phyloP scores from a whole-genome alignment of 805 yeast species.

The Cyberlindnera bimundalis region DNA sequence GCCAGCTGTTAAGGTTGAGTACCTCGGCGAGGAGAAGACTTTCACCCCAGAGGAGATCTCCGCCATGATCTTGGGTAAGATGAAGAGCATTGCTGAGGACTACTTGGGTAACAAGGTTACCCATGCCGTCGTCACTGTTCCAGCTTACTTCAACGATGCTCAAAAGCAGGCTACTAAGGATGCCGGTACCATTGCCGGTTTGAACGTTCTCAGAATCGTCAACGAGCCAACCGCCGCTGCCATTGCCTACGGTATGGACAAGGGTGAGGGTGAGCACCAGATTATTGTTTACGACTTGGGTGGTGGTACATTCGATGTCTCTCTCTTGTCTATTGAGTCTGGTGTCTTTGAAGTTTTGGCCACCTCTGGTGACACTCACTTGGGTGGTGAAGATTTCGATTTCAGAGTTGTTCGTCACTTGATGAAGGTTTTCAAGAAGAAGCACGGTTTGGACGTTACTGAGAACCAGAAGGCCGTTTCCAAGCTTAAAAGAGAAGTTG shows the following conservation, averaged over 20 bases:
- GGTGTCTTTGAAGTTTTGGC: conserved; percentile 93
- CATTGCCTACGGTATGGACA: conserved; percentile 91
- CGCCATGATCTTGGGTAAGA: conserved; percentile 86
- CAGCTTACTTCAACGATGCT: conserved; percentile 91
- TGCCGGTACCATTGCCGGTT: conserved; percentile 90
- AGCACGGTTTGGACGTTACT: conserved; percentile 80
- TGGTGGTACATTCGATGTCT: conserved; percentile 97
- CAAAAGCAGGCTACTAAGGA: conserved; percentile 94
- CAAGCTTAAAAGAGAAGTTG: conserved; percentile 95
- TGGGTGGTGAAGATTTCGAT: conserved; percentile 98
- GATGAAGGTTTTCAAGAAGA: conserved; percentile 85
- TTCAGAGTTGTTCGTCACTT: conserved; percentile 85
- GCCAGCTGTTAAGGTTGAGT: conserved; percentile 77
- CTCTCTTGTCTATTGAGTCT: conserved; percentile 79
- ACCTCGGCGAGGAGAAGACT: conserved; percentile 66
- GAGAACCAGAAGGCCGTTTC: conserved; percentile 83
- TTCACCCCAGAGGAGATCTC: conserved; percentile 93
- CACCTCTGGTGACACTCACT: conserved; percentile 94
- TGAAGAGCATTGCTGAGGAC: conserved; percentile 91
- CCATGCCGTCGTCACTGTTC: conserved; percentile 90
- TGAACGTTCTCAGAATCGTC: conserved; percentile 82
- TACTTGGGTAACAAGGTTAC: conserved; percentile 81
- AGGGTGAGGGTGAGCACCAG: conserved; percentile 78
- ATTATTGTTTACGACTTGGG: conserved; percentile 92
- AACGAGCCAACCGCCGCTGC: conserved; percentile 98